These are phyloP conservation scores for Cladosporium sp. DNA, from an alignment of 2,329 filamentous ascomycete species.

Conservation along the genomic window DNA sequence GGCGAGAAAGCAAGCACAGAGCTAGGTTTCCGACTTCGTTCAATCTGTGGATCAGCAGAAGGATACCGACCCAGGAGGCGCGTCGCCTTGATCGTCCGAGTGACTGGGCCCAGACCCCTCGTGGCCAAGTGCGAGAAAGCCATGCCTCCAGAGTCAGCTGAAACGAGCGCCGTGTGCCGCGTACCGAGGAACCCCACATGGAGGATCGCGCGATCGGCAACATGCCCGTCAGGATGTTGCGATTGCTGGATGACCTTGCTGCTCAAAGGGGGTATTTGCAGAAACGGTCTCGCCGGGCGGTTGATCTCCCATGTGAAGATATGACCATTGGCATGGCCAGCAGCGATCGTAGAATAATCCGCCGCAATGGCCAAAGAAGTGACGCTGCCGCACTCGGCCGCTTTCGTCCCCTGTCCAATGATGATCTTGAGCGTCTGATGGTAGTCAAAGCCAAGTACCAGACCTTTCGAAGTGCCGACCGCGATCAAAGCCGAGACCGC, in stretches of 20 bases:
- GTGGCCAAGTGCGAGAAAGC: slow-evolving; percentile 96
- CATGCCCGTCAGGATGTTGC: slow-evolving; percentile 74
- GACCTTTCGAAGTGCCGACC: slow-evolving; percentile 87
- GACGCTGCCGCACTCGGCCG: slow-evolving; percentile 83
- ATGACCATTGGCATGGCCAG: slow-evolving; percentile 81
- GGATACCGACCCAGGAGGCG: slow-evolving; percentile 91
- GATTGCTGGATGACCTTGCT: slow-evolving; percentile 56
- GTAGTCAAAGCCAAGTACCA: slow-evolving; percentile 95
- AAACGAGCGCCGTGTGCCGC: slow-evolving; percentile 88
- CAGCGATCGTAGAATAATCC: slow-evolving; percentile 87
- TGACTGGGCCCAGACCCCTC: slow-evolving; percentile 80
- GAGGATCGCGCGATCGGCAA: slow-evolving; percentile 71
- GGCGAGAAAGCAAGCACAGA: slow-evolving; percentile 90
- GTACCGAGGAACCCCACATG: slow-evolving; percentile 95
- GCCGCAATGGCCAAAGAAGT: slow-evolving; percentile 87
- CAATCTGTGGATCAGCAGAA: slow-evolving; percentile 56
- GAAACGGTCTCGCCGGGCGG: slow-evolving; percentile 77
- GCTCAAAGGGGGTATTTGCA: slow-evolving; percentile 77
- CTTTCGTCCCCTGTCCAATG: slow-evolving; percentile 89
- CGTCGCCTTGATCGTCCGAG: slow-evolving; percentile 80
- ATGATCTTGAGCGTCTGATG: slow-evolving; percentile 93
- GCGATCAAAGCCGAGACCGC: slow-evolving; percentile 84
- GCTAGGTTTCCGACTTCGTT: slow-evolving; percentile 78
- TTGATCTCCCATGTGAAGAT: slow-evolving; percentile 97
- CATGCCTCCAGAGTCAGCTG: slow-evolving; percentile 93